Conservation (phyloP, 75 land plant genomes). For the Selaginella moellendorffii region DNA sequence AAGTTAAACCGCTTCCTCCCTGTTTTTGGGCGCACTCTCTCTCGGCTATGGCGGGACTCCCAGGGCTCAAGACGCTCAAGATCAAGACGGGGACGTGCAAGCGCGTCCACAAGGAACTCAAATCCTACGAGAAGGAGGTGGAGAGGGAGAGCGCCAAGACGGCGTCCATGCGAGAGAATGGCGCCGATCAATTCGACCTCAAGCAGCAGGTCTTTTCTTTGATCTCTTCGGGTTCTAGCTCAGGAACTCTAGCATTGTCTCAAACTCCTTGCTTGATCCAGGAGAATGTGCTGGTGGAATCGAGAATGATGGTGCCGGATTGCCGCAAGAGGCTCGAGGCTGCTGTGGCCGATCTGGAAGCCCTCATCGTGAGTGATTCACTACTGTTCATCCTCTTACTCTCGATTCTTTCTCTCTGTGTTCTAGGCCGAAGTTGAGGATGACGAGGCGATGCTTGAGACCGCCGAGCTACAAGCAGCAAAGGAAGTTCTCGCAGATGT, state of each 20-base stretch:
- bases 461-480: background rate
- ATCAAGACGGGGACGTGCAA: conserved; percentile 79
- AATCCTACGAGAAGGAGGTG: conserved; percentile 84
- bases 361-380: conserved; percentile 33
- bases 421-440: conserved; percentile 2
- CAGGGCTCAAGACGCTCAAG: conserved; percentile 54
- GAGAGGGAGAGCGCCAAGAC: conserved; percentile 75
- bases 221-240: background rate
- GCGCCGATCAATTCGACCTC: conserved; percentile 82
- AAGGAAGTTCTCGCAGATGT: conserved; percentile 1
- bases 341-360: conserved; percentile 51
- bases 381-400: background rate
- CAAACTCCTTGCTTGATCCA: conserved; percentile 6
- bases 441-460: background rate
- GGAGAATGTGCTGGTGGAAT: conserved; percentile 84
- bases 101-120: conserved; percentile 70
- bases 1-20: no score
- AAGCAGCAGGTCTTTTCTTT: conserved; percentile 71
- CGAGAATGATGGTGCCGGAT: conserved; percentile 93
- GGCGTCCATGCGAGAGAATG: conserved; percentile 65
- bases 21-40: no score
- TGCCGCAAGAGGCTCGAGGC: conserved; percentile 66
- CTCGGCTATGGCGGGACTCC: no score
- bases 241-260: background rate
- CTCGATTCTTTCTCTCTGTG: background rate